phyloP scores from a whole-genome alignment of 106 monocot species.

The Iris macrosiphon region DNA sequence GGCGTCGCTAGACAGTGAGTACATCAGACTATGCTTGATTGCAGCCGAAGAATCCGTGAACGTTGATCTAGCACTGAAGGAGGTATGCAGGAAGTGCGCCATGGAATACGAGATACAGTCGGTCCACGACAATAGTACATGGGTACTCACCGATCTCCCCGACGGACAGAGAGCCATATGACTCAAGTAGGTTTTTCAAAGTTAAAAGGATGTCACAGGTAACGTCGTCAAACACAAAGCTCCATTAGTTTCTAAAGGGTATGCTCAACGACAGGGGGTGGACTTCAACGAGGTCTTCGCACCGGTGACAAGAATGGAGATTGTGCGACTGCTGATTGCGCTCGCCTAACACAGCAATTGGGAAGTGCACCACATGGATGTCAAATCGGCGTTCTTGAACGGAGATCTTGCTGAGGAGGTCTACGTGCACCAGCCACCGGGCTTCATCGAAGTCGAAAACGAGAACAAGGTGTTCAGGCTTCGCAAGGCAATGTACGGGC shows the following conservation, averaged over 20 bases:
- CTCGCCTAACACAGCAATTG: too few species aligned
- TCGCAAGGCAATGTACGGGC: constrained; percentile 11
- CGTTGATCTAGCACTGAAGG: neutral
- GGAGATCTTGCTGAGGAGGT: too few species aligned
- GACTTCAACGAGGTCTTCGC: too few species aligned
- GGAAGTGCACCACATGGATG: too few species aligned
- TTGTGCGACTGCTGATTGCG: too few species aligned
- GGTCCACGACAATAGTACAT: constrained; percentile 2
- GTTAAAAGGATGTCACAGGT: constrained; percentile 5
- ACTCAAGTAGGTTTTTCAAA: neutral
- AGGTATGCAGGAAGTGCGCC: neutral
- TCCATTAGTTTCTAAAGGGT: too few species aligned
- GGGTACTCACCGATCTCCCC: neutral
- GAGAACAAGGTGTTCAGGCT: constrained; percentile 1
- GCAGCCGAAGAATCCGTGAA: neutral
- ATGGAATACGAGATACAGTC: constrained; percentile 4
- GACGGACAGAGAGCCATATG: neutral
- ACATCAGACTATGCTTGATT: neutral
- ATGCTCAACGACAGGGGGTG: too few species aligned
- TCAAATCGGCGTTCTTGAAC: too few species aligned
- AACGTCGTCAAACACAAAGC: neutral
- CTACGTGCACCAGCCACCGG: constrained; percentile 2
- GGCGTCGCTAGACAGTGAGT: neutral
- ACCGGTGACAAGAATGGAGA: too few species aligned
- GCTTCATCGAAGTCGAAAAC: neutral